A percentile compares a stretch with the other conserved stretches of the same genome.
These are phyloP conservation scores for Neofusicoccum cordaticola DNA, from an alignment of 2,329 filamentous ascomycete species.

Conservation along the genomic window DNA sequence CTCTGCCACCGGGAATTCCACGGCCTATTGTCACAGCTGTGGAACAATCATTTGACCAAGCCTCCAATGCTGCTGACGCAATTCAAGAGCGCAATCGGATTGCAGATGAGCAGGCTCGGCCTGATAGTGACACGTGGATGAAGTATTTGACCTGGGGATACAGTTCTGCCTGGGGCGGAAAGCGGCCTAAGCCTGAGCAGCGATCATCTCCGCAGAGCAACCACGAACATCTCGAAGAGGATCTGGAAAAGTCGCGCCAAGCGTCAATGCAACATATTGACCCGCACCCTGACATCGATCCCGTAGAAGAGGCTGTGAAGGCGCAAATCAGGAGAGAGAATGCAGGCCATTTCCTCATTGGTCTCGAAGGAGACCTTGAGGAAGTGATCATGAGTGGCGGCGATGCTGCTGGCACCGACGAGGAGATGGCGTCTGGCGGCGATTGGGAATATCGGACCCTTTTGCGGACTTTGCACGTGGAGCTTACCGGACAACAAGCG, in stretches of 20 bases:
- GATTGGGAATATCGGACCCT: constrained; percentile 52
- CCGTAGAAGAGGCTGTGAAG: constrained; percentile 63
- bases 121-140: constrained; percentile 47
- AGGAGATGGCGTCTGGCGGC: constrained; percentile 21
- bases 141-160: constrained; percentile 53
- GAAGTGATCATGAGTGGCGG: constrained; percentile 45
- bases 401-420: constrained; percentile 20
- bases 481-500: constrained; percentile 43
- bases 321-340: constrained; percentile 43
- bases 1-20: constrained; percentile 40
- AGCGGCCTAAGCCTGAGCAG: background rate
- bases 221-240: background rate
- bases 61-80: constrained; percentile 37
- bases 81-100: background rate
- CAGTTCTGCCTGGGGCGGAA: constrained; percentile 35
- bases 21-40: constrained; percentile 46
- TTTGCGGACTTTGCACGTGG: constrained; percentile 65
- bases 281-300: constrained; percentile 40
- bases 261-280: constrained; percentile 34
- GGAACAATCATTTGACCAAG: constrained; percentile 44
- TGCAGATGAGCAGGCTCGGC: constrained; percentile 21
- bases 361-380: constrained; percentile 63
- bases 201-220: background rate
- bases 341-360: constrained; percentile 63
- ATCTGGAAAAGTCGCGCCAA: constrained; percentile 23